Percentiles rank a stretch among this genome's conserved stretches.
These are phyloP conservation scores for Komagataea norvegica DNA, from an alignment of 1,139 yeast genomes.

Conservation along the genomic window DNA sequence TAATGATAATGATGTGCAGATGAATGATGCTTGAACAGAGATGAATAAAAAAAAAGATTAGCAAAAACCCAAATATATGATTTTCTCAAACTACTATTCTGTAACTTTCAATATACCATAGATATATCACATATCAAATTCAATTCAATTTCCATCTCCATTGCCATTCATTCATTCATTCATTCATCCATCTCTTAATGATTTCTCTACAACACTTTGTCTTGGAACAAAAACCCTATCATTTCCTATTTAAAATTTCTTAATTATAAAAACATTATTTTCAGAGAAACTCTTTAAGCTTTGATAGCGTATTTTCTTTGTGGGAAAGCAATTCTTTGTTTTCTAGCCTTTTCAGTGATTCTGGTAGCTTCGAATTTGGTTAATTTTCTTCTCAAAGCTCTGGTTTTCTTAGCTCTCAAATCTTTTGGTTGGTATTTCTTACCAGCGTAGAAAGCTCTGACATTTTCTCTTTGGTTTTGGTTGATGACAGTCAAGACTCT, in stretches of 20 bases:
- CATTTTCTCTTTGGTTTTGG: slow-evolving; percentile 94
- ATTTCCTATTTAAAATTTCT: slow-evolving; percentile 19
- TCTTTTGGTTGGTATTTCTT: slow-evolving; percentile 98
- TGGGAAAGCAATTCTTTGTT: slow-evolving; percentile 95
- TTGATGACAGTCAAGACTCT: slow-evolving; percentile 96
- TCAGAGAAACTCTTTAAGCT: slow-evolving; percentile 56
- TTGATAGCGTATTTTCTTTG: slow-evolving; percentile 97
- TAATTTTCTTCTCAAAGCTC: slow-evolving; percentile 98
- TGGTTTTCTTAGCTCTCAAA: slow-evolving; percentile 98
- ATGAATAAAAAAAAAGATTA: too few species aligned
- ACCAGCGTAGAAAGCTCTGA: slow-evolving; percentile 92
- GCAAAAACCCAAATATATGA: not conserved
- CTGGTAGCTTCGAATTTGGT: slow-evolving; percentile 79
- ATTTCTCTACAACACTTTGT: slow-evolving; percentile 3
- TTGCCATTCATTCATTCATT: too few species aligned
- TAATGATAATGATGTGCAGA: slow-evolving; percentile 13
- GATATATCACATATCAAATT: too few species aligned
- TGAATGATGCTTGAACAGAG: slow-evolving; percentile 24
- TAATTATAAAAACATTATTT: slow-evolving; percentile 9
- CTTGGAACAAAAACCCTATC: slow-evolving; percentile 20
- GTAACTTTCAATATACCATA: too few species aligned
- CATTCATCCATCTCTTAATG: not conserved
- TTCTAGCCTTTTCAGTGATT: slow-evolving; percentile 85
- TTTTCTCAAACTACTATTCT: too few species aligned
- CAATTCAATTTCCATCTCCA: too few species aligned